A percentile compares a stretch with the other conserved stretches of the same genome.
These are phyloP conservation scores for Cryptosporidium andersoni DNA, from an alignment of 169 alveolate species.

Conservation along the genomic window DNA sequence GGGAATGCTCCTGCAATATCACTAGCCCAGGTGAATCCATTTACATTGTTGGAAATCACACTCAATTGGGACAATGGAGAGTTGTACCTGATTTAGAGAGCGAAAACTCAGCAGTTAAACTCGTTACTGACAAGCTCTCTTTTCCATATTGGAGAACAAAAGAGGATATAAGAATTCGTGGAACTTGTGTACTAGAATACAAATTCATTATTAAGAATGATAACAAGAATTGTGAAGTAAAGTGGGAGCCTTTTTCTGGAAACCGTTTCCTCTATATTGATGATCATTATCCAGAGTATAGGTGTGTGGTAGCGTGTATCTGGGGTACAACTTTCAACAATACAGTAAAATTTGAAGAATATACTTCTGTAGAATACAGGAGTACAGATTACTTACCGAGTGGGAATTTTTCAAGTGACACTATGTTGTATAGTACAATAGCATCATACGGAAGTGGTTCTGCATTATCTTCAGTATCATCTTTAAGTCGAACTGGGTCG, in stretches of 20 bases:
- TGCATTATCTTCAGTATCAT: conserved; percentile 18
- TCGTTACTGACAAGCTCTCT: conserved; percentile 73
- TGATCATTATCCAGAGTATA: conserved; percentile 50
- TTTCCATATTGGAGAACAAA: conserved; percentile 75
- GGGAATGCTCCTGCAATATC: conserved; percentile 74
- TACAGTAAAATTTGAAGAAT: conserved; percentile 50
- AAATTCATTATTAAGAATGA: conserved; percentile 71
- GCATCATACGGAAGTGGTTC: conserved; percentile 13
- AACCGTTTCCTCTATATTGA: conserved; percentile 71
- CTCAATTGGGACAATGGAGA: conserved; percentile 73
- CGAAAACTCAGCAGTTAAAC: conserved; percentile 18
- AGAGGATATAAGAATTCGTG: conserved; percentile 33
- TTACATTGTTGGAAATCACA: conserved; percentile 72
- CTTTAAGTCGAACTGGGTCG: conserved; percentile 55
- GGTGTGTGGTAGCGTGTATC: conserved; percentile 45
- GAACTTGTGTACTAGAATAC: conserved; percentile 71
- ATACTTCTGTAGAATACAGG: neutral
- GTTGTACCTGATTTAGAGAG: conserved; percentile 26
- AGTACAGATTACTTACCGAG: neutral
- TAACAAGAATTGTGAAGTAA: neutral
- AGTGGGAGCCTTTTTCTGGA: conserved; percentile 74
- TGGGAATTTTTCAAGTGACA: neutral
- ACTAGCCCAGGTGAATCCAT: conserved; percentile 76
- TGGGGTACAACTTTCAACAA: conserved; percentile 71
- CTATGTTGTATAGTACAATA: neutral